Base-by-base conservation (phyloP, 2,329 filamentous ascomycete species). In the Xylariaceae sp. region DNA sequence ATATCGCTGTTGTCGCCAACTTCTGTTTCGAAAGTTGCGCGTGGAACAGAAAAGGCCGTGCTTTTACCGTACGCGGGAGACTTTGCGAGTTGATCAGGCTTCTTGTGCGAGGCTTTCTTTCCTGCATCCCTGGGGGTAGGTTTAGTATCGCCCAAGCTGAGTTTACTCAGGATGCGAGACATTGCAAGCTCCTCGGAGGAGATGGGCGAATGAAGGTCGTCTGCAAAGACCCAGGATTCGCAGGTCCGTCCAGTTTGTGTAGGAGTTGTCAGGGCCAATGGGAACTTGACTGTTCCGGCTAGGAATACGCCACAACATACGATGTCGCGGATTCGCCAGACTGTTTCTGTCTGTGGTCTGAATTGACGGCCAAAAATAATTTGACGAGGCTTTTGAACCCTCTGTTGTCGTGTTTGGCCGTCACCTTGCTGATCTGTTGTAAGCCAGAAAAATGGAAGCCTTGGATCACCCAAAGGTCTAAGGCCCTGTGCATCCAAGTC, bases 241-340 rank as follows among this genome's bases (percentile, higher is more conserved):
- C 48, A 17, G 7, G 49, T 34, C 13, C 41, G 44, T 30, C 52
- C 53, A 15, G 47, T 42, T 8, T 53, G 45, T 13, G 39, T 45
- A 19, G 34, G 41, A 17, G 48, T 42, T 6, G 40, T 48, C 28
- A 63, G 42, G 9, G 48, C 44, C n/a, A 76, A 42, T 1, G 73
- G 72, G 19, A 68, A 66, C 16, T 51, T 50, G 1, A 49, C 44
- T 17, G 71, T 67, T 33, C 67, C 64, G 9, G 68, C 67, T 32
- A 78, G 54, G 40, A 72, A 68, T 34, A 73, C 65, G 13, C 69
- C 74, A 46, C 71, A 74, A 37, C 66, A 67, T 12, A 75, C 59
- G 35, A 73, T 65, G 36, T 76, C 73, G 35, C 76, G 57, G 11
- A 72, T 67, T 26, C 74, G 67, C 43, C 71, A 72, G 41, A 70